phyloP scores from a whole-genome alignment of 345 rosid genomes.

The Salix dunnii region DNA sequence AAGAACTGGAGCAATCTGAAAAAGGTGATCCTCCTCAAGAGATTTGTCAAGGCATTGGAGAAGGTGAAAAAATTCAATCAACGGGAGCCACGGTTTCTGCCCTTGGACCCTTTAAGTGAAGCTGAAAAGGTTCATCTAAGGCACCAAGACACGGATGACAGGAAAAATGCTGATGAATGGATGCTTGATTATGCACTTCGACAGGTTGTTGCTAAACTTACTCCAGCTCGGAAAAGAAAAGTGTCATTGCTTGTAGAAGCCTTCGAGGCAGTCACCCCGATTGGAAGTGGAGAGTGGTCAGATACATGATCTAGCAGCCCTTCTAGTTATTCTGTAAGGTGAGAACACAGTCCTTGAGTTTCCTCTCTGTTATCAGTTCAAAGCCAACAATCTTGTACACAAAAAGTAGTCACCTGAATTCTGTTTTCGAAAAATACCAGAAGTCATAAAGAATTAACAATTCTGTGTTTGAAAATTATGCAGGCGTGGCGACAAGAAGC shows the following conservation, averaged over 20 bases:
- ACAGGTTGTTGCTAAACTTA: constrained; percentile 69
- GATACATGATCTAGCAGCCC: neutral
- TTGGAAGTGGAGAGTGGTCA: constrained; percentile 10
- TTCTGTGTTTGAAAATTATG: neutral
- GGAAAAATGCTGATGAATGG: constrained; percentile 75
- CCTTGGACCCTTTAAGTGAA: constrained; percentile 34
- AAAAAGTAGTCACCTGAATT: neutral
- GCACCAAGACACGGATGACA: constrained; percentile 57
- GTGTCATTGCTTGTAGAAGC: constrained; percentile 84
- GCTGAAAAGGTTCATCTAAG: constrained; percentile 65
- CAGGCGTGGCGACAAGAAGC: constrained; percentile 1
- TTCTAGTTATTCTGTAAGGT: neutral
- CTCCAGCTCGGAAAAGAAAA: constrained; percentile 75
- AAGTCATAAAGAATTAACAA: neutral
- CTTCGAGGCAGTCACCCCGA: constrained; percentile 70
- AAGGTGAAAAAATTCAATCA: constrained; percentile 58
- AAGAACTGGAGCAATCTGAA: constrained; percentile 32
- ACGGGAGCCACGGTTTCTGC: constrained; percentile 44
- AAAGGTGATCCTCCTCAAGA: constrained; percentile 30
- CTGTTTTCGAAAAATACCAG: neutral
- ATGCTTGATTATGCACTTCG: constrained; percentile 85
- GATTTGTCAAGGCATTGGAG: constrained; percentile 77
- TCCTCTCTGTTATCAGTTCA: neutral
- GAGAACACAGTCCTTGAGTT: neutral
- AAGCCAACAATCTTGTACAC: neutral